Evolutionary conservation across 371 early-diverging fungal genomes (phyloP).

Genomic region (Cokeromyces recurvatus): DNA sequence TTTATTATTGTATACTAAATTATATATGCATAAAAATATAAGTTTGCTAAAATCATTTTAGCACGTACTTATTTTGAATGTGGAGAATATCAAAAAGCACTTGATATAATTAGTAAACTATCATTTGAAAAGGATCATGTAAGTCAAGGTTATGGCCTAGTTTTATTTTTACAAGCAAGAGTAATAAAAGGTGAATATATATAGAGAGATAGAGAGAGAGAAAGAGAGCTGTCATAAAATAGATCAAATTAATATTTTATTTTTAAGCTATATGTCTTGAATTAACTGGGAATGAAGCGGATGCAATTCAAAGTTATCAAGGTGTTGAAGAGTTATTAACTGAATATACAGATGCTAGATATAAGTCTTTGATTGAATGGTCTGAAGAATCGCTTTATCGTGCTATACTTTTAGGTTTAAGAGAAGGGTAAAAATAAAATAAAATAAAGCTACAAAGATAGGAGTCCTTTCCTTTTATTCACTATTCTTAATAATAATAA

Average conservation of each 20-base stretch:
- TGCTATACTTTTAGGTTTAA: constrained; percentile 49
- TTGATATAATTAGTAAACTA: constrained; percentile 25
- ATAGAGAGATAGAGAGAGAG: neutral
- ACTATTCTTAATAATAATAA: neutral
- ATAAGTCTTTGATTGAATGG: constrained; percentile 59
- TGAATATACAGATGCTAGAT: constrained; percentile 27
- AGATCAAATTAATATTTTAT: neutral
- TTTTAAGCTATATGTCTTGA: constrained; percentile 53
- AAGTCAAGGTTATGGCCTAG: constrained; percentile 47
- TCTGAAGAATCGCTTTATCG: constrained; percentile 69
- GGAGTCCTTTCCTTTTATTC: constrained; percentile 2
- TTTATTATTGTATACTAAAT: neutral
- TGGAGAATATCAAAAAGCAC: constrained; percentile 28
- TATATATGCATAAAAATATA: neutral
- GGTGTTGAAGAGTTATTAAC: constrained; percentile 29
- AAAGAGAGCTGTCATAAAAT: too few relatives aligned
- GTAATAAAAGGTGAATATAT: constrained; percentile 44
- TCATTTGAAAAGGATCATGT: constrained; percentile 28
- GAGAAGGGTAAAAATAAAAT: constrained; percentile 37
- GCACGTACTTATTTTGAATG: constrained; percentile 35
- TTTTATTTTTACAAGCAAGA: constrained; percentile 46
- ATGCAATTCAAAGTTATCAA: constrained; percentile 50
- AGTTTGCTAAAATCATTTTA: constrained; percentile 42
- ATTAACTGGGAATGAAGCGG: constrained; percentile 36
- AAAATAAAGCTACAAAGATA: neutral